Evolutionary conservation across 1,139 yeast genomes (phyloP), one percentile per base, ranked within the genome.

Genomic region (Geotrichum siamense): DNA sequence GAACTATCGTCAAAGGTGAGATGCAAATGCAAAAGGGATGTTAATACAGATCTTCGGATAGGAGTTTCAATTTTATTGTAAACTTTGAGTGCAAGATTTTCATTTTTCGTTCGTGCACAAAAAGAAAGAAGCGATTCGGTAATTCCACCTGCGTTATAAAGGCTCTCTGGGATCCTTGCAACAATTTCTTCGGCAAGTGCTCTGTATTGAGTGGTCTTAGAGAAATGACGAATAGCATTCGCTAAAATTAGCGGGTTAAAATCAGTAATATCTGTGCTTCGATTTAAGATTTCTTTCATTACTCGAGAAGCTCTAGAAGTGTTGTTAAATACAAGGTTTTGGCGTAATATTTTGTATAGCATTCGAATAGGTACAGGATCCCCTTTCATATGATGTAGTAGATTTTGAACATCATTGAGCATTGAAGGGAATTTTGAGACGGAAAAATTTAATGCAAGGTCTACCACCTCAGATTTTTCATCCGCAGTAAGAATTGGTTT

Each of bases 21-120:
- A 46, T 71, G 70, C 45, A 71, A 56, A 22, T 63, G 52, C 15
- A 74, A 52, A 29, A 74, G 51, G 1, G 71, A 61, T 1, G 68
- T 59, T 9, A 73, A 49, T 3, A 59, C 47, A 2, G 52, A 30
- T 26, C 62, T 44, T 2, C 53, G 40, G 5, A 57, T 45, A 1
- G 62, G 61, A 10, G 49, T 46, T 10, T 50, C 40, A n/a, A 59
- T 41, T n/a, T 39, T 21, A 10, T 42, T 39, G 27, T 53, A 55
- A 10, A 59, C 47, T 22, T 47, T 44, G 23, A 51, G 43, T 1
- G 59, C 58, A 39, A 59, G 51, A 6, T 45, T 48, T 6, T 45
- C 39, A 19, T 59, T 45, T 32, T 42, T 42, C 2, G 52, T 49
- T 22, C 59, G 41, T 1, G 58, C 53, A 31, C 59, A 54, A 30